These are phyloP conservation scores for Fusarium coicis DNA, from an alignment of 2,329 filamentous ascomycete species.

Conservation along the genomic window DNA sequence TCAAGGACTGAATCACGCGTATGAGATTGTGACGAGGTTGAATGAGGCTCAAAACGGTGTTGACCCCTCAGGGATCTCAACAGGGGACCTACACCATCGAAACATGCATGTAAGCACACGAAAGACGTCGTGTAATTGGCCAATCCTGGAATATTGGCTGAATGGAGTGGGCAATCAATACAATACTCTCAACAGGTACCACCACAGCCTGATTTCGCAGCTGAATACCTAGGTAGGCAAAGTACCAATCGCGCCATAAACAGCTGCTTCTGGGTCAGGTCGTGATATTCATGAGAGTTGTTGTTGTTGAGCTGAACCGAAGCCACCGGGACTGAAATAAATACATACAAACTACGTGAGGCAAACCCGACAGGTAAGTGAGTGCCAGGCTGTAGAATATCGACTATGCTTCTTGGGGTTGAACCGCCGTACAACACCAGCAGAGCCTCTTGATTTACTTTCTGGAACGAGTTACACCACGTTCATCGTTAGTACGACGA, in stretches of 20 bases:
- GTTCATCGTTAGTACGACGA: not conserved
- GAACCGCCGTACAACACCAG: not conserved
- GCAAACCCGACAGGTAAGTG: not conserved
- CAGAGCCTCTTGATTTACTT: constrained; percentile 1
- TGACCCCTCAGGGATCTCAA: not conserved
- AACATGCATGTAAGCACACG: not conserved
- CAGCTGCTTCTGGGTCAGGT: not conserved
- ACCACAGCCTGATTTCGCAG: not conserved
- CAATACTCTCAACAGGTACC: not conserved
- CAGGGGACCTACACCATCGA: not conserved
- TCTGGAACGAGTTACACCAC: not conserved
- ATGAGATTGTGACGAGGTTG: not conserved
- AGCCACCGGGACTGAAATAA: not conserved
- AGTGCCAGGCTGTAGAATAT: not conserved
- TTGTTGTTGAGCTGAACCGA: not conserved
- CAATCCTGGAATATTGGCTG: not conserved
- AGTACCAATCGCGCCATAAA: not conserved
- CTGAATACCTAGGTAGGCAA: not conserved
- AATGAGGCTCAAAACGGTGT: not conserved
- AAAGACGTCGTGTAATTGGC: not conserved
- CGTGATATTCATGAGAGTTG: not conserved
- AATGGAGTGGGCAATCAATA: not conserved
- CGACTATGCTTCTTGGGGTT: not conserved
- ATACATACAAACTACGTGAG: not conserved
- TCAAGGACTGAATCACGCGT: not conserved